Evolutionary conservation across 1,284 basidiomycete genomes (phyloP), one percentile per base, ranked within the genome.

Genomic region (Ceratobasidium theobromae): DNA sequence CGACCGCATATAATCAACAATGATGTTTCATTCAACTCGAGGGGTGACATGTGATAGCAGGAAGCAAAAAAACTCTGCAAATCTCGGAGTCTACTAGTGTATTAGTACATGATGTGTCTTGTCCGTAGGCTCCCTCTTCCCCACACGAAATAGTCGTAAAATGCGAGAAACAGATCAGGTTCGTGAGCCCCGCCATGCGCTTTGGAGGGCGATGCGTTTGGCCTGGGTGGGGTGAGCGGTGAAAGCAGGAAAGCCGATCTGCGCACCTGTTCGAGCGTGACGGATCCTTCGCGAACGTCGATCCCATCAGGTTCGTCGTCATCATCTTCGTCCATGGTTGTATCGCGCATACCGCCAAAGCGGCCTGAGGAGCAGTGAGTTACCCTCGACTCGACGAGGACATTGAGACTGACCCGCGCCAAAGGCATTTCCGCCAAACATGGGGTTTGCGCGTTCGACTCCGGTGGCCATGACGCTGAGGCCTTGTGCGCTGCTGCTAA

Each of bases 191-290:
- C 79, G 72, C 76, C 79, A 80, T 8, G 79, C 78, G 14, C 77
- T 77, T 71, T 80, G 79, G 28, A 78, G 76, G 4, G 79, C 78
- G 64, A 80, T 80, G 9, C 79, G 73, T 70, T 76, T 74, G 6
- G 78, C 78, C 78, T 79, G 53, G 11, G 35, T 38, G n/a, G 33
- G 28, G 53, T 53, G 46, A 45, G 60, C 16, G 23, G 30, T 48
- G 53, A 30, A 52, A 14, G 14, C 21, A 52, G 46, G 25, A 52
- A 49, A 49, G 38, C 12, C 43, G 28, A 58, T 16, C 18, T 8
- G 18, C 43, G 9, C 6, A 91, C 91, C 84, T 95, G 93, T 70
- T 95, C 93, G 69, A 95, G 80, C 11, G 89, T 88, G 74, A 95
- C 94, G 28, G 87, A 86, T 72, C 87, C 89, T 73, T 91, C 89